These are phyloP conservation scores for Nothomitra cinnamomea DNA, from an alignment of 2,329 filamentous ascomycete species.

Conservation along the genomic window DNA sequence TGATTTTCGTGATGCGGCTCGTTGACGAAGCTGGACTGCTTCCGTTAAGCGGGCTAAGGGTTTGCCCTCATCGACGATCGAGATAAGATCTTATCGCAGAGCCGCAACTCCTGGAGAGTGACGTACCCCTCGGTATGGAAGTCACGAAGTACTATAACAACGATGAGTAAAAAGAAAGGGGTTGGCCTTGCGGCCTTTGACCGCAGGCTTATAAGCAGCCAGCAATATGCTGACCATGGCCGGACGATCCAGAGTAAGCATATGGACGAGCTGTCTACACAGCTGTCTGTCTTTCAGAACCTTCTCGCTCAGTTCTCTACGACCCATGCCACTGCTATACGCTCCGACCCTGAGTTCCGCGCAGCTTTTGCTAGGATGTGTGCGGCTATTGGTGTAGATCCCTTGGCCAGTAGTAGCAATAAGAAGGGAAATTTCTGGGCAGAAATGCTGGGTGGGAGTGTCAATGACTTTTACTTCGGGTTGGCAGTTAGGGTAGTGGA, in stretches of 20 bases:
- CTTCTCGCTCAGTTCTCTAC: conserved; percentile 88
- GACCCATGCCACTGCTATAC: conserved; percentile 90
- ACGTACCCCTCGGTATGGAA: not conserved
- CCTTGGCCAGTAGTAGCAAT: conserved; percentile 52
- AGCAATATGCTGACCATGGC: conserved; percentile 83
- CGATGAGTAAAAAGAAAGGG: conserved; percentile 35
- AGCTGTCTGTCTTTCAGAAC: conserved; percentile 90
- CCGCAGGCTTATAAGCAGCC: conserved; percentile 64
- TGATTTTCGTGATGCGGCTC: not conserved
- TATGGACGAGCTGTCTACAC: conserved; percentile 71
- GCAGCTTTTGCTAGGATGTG: conserved; percentile 99
- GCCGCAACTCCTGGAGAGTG: not conserved
- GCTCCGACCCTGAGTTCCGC: conserved; percentile 84
- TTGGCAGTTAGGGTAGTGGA: conserved; percentile 91
- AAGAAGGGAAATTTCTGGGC: conserved; percentile 55
- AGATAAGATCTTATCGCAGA: conserved; percentile 2
- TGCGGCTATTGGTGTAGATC: conserved; percentile 88
- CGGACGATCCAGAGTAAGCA: conserved; percentile 71
- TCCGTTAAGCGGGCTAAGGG: not conserved
- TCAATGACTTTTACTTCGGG: conserved; percentile 98
- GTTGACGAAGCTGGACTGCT: not conserved
- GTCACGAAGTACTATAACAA: not conserved
- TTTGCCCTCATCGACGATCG: not conserved
- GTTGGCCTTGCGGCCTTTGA: conserved; percentile 85
- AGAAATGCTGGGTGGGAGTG: conserved; percentile 74